phyloP scores from a whole-genome alignment of 768 basidiomycete species.

The Lactarius sp. region DNA sequence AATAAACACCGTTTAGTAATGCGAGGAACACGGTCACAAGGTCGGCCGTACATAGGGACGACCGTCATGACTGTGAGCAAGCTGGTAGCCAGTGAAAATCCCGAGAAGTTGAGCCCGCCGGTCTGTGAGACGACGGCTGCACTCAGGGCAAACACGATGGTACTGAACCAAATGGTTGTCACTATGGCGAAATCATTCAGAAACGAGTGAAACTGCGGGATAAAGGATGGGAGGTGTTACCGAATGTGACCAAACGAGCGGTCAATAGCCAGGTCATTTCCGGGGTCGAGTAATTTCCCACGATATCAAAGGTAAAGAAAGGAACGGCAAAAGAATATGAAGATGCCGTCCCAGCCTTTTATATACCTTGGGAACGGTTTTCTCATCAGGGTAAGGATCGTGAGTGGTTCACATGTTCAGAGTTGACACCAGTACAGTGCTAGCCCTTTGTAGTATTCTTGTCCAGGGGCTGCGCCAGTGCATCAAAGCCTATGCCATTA shows the following conservation, averaged over 20 bases:
- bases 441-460: too few species aligned
- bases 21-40: not conserved
- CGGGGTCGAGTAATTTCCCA: not conserved
- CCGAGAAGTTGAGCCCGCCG: slow-evolving; percentile 25
- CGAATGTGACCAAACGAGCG: not conserved
- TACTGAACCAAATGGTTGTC: slow-evolving; percentile 27
- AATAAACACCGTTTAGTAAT: not conserved
- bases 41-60: slow-evolving; percentile 29
- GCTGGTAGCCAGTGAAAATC: slow-evolving; percentile 29
- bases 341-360: not conserved
- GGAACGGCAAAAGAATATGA: not conserved
- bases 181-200: not conserved
- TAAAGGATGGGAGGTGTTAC: not conserved
- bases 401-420: too few species aligned
- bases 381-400: too few species aligned
- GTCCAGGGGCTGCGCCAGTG: too few species aligned
- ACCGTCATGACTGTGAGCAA: slow-evolving; percentile 32
- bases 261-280: not conserved
- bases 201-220: not conserved
- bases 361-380: not conserved
- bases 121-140: slow-evolving; percentile 31
- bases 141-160: slow-evolving; percentile 33
- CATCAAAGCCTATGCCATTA: too few species aligned
- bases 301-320: not conserved
- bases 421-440: too few species aligned